Percentiles rank a stretch among this genome's conserved stretches.
phyloP scores from a whole-genome alignment of 2,329 filamentous ascomycete genomes.

The Fusarium beomiforme region DNA sequence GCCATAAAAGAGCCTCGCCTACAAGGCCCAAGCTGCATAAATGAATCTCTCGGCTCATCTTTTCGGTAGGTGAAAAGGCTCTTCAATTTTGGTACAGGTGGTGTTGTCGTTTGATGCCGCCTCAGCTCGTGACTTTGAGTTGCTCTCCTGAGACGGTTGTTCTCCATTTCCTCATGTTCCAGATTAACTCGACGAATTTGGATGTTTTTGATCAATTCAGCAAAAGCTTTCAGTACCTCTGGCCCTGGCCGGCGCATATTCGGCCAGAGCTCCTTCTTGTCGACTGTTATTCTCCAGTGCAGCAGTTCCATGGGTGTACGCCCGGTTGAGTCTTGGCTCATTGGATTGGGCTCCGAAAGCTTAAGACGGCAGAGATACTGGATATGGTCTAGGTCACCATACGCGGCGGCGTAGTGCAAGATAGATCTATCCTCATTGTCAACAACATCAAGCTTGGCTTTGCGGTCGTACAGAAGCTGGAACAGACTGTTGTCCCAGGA shows the following conservation, averaged over 20 bases:
- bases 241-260: not conserved
- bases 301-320: not conserved
- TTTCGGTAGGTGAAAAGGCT: too few species aligned
- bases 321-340: not conserved
- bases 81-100: too few species aligned
- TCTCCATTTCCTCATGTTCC: too few species aligned
- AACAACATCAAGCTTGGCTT: not conserved
- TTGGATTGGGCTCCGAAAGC: not conserved
- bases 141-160: too few species aligned
- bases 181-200: too few species aligned
- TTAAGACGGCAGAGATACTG: not conserved
- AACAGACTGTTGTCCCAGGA: not conserved
- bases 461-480: not conserved
- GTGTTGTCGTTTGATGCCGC: too few species aligned
- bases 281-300: not conserved
- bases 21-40: too few species aligned
- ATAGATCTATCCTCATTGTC: accelerated
- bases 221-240: accelerated
- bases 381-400: not conserved
- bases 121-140: too few species aligned
- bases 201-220: not conserved
- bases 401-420: not conserved
- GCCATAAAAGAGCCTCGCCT: too few species aligned
- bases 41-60: too few species aligned
- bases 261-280: accelerated